These are phyloP conservation scores for Alternaria viburni DNA, from an alignment of 2,329 filamentous ascomycete species.

Conservation along the genomic window DNA sequence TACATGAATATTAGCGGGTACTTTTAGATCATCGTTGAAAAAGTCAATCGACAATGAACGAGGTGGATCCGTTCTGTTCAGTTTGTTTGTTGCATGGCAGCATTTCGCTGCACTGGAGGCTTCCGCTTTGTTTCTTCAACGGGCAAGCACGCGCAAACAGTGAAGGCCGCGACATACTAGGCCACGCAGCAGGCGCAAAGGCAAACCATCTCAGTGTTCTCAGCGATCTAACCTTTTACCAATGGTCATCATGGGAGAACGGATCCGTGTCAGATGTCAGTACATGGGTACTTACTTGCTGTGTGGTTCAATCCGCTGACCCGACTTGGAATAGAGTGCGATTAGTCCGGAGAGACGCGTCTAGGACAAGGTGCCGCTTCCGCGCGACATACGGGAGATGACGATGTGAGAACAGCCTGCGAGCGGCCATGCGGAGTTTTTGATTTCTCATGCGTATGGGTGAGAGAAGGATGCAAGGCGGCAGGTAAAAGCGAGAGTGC, in stretches of 20 bases:
- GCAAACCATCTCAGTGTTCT: constrained; percentile 28
- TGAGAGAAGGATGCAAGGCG: background rate
- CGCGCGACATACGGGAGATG: background rate
- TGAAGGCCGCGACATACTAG: constrained; percentile 6
- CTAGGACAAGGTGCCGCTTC: background rate
- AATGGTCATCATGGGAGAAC: constrained; percentile 31
- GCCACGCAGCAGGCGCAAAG: constrained; percentile 8
- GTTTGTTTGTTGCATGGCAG: constrained; percentile 26
- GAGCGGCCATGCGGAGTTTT: background rate
- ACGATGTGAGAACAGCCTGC: background rate
- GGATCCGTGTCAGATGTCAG: background rate
- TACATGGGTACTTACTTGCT: constrained; percentile 7
- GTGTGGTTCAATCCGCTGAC: background rate
- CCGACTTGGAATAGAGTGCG: background rate
- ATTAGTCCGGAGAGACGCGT: background rate
- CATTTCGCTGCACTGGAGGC: constrained; percentile 35
- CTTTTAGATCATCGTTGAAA: background rate
- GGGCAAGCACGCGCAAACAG: constrained; percentile 8
- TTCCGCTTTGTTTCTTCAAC: constrained; percentile 19
- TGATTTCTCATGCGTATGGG: background rate
- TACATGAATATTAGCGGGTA: constrained; percentile 1
- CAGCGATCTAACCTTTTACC: constrained; percentile 46
- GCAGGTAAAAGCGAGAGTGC: background rate
- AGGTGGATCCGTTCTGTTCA: constrained; percentile 27
- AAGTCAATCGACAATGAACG: background rate